Evolutionary conservation across 352 stramenopile genomes (phyloP), one percentile per base, ranked within the genome.

Genomic region (Porosira glacialis): DNA sequence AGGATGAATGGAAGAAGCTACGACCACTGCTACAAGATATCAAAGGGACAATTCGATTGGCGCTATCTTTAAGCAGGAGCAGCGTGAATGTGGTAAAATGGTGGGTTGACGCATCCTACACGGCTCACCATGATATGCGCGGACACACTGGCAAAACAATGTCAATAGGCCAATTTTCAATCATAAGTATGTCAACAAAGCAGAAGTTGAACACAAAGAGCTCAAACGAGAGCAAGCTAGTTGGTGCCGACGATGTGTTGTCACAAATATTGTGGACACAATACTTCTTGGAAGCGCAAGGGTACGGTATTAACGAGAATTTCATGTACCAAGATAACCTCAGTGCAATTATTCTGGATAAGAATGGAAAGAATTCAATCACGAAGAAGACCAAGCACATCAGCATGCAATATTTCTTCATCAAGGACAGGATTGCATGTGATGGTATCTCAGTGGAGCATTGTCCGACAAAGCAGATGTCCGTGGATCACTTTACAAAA

Each of bases 301-400:
- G 38, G 2, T 22, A 10, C 17, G 35, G 35, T 15, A 45, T 10
- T 4, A 22, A 4, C 38, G 3, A 2, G 13, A 45, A 8, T 2
- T 4, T 17, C 13, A 4, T 45, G 13, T 17, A 24, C 17, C 38
- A 45, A n/a, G 38, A 45, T 10, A 45, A 22, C 38, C n/a, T n/a
- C n/a, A 41, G 35, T 22, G n/a, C 4, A 50, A 62, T 56, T 15
- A 4, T 58, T n/a, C 49, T 39, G 13, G 4, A 48, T 17, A 4
- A 27, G 51, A 24, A 57, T 41, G 31, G 33, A 26, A 17, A 41
- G 15, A 15, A 15, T 8, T 41, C 35, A 15, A 41, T 41, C 35
- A 41, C 8, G 8, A 41, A 41, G 35, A 8, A 15, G 35, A 41
- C 35, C 35, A 41, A 41, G 35, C 35, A 41, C 35, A 41, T 41